A percentile compares a stretch with the other conserved stretches of the same genome.
Conservation (phyloP, 768 basidiomycete species). For the Agaricus sinodeliciosus region DNA sequence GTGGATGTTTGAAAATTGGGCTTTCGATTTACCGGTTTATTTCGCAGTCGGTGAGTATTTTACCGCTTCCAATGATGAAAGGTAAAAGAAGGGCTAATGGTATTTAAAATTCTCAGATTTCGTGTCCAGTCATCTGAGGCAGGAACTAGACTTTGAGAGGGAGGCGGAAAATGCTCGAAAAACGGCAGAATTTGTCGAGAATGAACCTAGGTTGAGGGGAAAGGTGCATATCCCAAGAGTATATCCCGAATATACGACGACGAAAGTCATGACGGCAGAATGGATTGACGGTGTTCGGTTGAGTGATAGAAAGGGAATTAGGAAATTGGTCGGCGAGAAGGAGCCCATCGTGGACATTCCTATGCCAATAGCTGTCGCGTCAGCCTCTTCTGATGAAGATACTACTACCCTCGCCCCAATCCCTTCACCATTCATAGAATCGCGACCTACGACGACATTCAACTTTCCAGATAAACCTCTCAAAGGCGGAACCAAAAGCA, state of each 20-base stretch:
- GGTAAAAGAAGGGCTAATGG: not conserved
- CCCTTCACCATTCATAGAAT: not conserved
- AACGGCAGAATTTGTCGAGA: conserved; percentile 61
- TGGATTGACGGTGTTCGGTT: conserved; percentile 78
- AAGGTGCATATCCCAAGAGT: conserved; percentile 78
- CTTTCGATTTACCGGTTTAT: conserved; percentile 83
- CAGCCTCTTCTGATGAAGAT: conserved; percentile 9
- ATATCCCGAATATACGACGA: conserved; percentile 64
- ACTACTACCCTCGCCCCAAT: conserved; percentile 6
- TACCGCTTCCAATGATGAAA: not conserved
- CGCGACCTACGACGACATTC: conserved; percentile 13
- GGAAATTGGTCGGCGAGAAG: conserved; percentile 50
- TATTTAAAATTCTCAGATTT: conserved; percentile 41
- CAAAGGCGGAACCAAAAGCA: conserved; percentile 51
- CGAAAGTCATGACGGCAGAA: conserved; percentile 76
- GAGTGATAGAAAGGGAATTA: conserved; percentile 54
- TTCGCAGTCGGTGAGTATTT: conserved; percentile 60
- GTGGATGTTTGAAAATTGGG: conserved; percentile 73
- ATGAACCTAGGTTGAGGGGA: conserved; percentile 62
- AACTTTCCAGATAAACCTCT: conserved; percentile 31
- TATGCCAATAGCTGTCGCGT: conserved; percentile 3
- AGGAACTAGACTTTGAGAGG: conserved; percentile 75
- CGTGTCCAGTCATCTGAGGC: conserved; percentile 72
- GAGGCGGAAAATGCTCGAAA: conserved; percentile 74
- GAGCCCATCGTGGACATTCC: conserved; percentile 6